Evolutionary conservation across 371 early-diverging fungal species (phyloP), one percentile per base, ranked within the genome.

Genomic region (Rhizopus sp.): DNA sequence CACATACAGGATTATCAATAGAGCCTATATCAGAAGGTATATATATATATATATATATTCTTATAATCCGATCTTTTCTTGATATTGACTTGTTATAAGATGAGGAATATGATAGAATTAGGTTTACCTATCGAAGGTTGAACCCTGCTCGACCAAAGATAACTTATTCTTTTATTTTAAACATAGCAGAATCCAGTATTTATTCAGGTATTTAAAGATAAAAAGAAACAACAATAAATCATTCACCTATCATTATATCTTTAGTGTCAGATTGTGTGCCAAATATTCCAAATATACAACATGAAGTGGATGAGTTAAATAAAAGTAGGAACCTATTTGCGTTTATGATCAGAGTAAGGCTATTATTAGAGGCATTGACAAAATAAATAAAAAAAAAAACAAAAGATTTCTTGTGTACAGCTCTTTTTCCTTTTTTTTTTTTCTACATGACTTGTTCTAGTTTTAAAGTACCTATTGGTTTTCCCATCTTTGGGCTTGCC

Each of bases 401-500:
- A 29, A 46, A 29, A 46, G 5, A 39, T 13, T 39, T 13, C 13
- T 8, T 39, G 12, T 47, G 48, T 0, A 47, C 7, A 5, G 10
- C 34, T 40, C 33, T 41, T 61, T 50, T 55, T 9, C 9, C 39
- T 15, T 38, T 58, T n/a, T 39, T 39, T 8, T 34, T 6, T 33
- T 23, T 32, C 16, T 23, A 41, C 3, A 62, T 68, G 63, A 50
- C 45, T 17, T 73, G 74, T 46, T 64, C 76, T 48, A 55, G 72
- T 12, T 78, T 72, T 34, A 45, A 62, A 64, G 81, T 77, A 60
- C 62, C 69, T 30, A 75, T 80, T 39, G 88, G 85, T 29, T 76
- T 87, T 29, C 90, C 90, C 32, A 70, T 89, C 29, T 85, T 74
- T 63, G 85, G 86, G 29, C 74, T 86, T 46, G 83, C 77, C 0